These are phyloP conservation scores for Solanum hybrid DNA, from an alignment of 305 asterid genomes.

Conservation along the genomic window DNA sequence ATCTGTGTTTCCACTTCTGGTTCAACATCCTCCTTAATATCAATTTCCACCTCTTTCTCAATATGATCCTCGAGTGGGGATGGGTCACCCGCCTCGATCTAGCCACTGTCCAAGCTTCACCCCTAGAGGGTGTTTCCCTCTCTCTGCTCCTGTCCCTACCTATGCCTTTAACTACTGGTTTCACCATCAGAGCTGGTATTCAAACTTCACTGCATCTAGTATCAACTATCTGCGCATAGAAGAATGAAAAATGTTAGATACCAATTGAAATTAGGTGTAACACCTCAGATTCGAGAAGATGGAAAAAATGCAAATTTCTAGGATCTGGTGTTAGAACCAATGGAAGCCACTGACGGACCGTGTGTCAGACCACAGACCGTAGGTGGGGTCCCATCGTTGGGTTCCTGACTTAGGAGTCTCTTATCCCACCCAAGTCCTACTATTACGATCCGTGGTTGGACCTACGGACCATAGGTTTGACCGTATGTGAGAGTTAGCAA, in stretches of 20 bases:
- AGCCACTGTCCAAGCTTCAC: neutral
- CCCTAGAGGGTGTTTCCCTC: neutral
- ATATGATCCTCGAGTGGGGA: neutral
- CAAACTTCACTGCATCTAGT: neutral
- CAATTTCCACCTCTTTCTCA: neutral
- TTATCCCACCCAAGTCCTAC: neutral
- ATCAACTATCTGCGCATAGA: neutral
- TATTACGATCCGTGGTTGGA: neutral
- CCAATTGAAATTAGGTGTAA: neutral
- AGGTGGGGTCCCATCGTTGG: neutral
- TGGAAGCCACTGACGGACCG: neutral
- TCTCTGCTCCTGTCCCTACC: neutral
- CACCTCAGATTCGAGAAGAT: neutral
- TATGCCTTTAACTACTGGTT: too few species aligned
- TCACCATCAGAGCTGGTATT: too few species aligned
- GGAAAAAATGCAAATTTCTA: too few species aligned
- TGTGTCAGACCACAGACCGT: too few species aligned
- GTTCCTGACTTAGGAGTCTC: neutral
- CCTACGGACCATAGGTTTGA: too few species aligned
- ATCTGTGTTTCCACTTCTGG: neutral
- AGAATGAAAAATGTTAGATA: neutral
- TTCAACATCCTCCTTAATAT: neutral
- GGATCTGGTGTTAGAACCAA: neutral
- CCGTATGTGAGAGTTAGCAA: neutral
- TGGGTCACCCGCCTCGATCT: neutral